These are phyloP conservation scores for Diaporthe sp. DNA, from an alignment of 2,329 filamentous ascomycete species.

Conservation along the genomic window DNA sequence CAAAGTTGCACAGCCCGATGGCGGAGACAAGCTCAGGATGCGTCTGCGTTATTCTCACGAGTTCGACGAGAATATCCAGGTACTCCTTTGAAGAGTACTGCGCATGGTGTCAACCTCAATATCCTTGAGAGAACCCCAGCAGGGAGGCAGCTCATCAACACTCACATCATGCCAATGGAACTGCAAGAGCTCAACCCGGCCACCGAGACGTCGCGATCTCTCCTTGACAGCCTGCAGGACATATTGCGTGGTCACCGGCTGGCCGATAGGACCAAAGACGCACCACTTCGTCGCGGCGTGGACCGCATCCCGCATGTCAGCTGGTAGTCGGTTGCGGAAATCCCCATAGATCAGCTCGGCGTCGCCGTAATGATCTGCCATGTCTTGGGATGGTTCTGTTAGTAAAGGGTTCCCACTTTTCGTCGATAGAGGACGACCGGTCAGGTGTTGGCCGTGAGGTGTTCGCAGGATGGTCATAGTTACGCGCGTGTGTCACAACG, in stretches of 20 bases:
- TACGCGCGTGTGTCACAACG: background rate
- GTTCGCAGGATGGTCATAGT: background rate
- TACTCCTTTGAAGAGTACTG: conserved; percentile 53
- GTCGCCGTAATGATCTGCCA: conserved; percentile 56
- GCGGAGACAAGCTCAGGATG: conserved; percentile 49
- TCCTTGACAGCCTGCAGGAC: conserved; percentile 50
- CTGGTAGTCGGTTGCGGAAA: conserved; percentile 48
- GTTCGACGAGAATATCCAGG: conserved; percentile 51
- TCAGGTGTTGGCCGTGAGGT: background rate
- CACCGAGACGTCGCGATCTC: conserved; percentile 50
- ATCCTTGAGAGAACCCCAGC: too few species aligned
- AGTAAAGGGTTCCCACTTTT: conserved; percentile 1
- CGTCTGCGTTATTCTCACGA: conserved; percentile 47
- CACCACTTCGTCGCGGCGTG: conserved; percentile 55
- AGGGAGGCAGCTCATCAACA: background rate
- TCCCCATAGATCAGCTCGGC: conserved; percentile 53
- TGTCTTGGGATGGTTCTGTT: conserved; percentile 44
- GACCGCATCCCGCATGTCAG: conserved; percentile 43
- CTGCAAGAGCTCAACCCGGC: conserved; percentile 52
- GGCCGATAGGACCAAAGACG: conserved; percentile 48
- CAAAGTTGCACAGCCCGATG: conserved; percentile 55
- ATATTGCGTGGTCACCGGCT: conserved; percentile 46
- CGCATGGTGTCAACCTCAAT: background rate
- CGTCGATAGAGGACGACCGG: background rate
- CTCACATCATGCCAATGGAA: conserved; percentile 55